phyloP scores from a whole-genome alignment of 352 stramenopile genomes.

The Phytopythium mirpurense region DNA sequence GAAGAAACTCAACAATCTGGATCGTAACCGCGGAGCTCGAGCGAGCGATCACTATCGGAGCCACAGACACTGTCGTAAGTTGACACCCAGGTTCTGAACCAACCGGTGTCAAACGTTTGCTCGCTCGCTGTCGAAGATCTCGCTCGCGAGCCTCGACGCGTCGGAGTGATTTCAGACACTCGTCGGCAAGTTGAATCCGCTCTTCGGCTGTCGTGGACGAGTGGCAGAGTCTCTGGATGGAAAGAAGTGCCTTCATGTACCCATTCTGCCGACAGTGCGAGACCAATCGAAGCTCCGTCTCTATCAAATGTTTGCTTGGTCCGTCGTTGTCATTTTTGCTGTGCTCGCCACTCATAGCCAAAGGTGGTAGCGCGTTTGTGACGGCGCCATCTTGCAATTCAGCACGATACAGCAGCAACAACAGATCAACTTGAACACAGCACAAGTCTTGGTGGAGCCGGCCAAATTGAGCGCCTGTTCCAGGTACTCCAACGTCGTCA shows the following conservation, averaged over 20 bases:
- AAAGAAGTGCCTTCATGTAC: slow-evolving; percentile 38
- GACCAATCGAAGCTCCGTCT: slow-evolving; percentile 24
- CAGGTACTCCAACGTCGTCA: slow-evolving; percentile 30
- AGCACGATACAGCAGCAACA: slow-evolving; percentile 42
- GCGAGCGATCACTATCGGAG: slow-evolving; percentile 47
- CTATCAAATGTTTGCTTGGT: slow-evolving; percentile 1
- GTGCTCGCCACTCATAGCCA: not conserved
- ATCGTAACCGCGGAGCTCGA: slow-evolving; percentile 52
- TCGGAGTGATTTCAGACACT: slow-evolving; percentile 39
- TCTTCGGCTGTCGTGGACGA: slow-evolving; percentile 14
- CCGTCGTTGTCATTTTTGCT: not conserved
- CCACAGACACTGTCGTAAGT: slow-evolving; percentile 15
- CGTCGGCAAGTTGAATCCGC: slow-evolving; percentile 13
- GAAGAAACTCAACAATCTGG: slow-evolving; percentile 31
- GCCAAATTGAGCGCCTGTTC: slow-evolving; percentile 53
- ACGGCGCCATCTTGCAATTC: slow-evolving; percentile 45
- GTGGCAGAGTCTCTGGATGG: slow-evolving; percentile 34
- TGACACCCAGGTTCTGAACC: not conserved
- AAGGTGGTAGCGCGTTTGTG: slow-evolving; percentile 17
- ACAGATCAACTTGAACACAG: slow-evolving; percentile 49
- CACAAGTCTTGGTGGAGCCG: slow-evolving; percentile 43
- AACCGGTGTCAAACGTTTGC: not conserved
- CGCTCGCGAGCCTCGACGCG: slow-evolving; percentile 37
- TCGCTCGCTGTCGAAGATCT: slow-evolving; percentile 18
- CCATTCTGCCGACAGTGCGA: slow-evolving; percentile 49